Conservation (phyloP, 1,139 yeast species). For the Kodamaea alishanica region DNA sequence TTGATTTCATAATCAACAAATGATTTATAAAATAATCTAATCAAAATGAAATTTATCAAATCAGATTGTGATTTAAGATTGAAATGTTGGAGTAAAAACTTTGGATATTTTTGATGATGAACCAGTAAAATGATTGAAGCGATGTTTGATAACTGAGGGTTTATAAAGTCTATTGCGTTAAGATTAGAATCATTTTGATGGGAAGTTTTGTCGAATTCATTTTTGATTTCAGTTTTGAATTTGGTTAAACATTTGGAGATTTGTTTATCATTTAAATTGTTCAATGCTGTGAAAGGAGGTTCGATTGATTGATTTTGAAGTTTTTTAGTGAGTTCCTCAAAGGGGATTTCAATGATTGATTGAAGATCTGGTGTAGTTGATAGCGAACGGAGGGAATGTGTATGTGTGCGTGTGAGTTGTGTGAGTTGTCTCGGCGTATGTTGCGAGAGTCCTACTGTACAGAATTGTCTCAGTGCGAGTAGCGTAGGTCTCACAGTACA, state of each 20-base stretch:
- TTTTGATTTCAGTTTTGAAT: slow-evolving; percentile 3
- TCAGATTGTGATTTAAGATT: slow-evolving; percentile 17
- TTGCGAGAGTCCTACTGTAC: too few species aligned
- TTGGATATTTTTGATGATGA: slow-evolving; percentile 19
- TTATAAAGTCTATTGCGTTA: slow-evolving; percentile 23
- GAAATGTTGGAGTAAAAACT: slow-evolving; percentile 17
- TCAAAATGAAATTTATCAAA: slow-evolving; percentile 20
- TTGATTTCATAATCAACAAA: slow-evolving; percentile 17
- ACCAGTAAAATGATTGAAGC: slow-evolving; percentile 20
- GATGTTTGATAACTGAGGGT: slow-evolving; percentile 27
- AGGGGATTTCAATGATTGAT: too few species aligned
- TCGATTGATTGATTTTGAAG: slow-evolving; percentile 5
- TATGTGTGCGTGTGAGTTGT: too few species aligned
- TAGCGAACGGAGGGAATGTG: too few species aligned
- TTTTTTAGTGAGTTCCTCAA: background rate
- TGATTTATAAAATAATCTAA: slow-evolving; percentile 24
- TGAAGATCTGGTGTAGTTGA: too few species aligned
- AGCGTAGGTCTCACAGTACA: too few species aligned
- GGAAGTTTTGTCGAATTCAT: slow-evolving; percentile 4
- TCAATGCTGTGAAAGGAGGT: slow-evolving; percentile 9
- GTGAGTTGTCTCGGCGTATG: too few species aligned
- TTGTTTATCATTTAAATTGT: slow-evolving; percentile 6
- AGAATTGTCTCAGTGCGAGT: too few species aligned
- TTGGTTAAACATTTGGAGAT: slow-evolving; percentile 3
- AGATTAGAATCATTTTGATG: slow-evolving; percentile 13